Percentiles rank a stretch among this genome's conserved stretches.
Conservation (phyloP, 345 rosid species). For the Rhodamnia rubescens region DNA sequence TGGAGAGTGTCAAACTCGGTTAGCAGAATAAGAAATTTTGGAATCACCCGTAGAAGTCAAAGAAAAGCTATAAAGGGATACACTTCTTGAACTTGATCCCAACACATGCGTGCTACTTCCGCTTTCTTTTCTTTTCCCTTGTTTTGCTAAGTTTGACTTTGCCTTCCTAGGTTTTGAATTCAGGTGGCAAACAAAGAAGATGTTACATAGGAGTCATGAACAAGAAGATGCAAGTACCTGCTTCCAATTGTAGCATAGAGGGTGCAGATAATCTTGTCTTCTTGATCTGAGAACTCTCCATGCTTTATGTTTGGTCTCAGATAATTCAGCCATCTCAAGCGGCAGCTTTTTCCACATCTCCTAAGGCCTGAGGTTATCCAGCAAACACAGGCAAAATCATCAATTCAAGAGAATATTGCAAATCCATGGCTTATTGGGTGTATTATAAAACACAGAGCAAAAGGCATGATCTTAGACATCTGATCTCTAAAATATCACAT, state of each 20-base stretch:
- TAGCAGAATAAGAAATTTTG: neutral
- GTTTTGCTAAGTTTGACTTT: neutral
- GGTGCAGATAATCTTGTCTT: conserved; percentile 58
- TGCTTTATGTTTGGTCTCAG: conserved; percentile 85
- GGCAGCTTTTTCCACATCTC: conserved; percentile 92
- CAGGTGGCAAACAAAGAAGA: neutral
- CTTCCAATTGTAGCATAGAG: conserved; percentile 77
- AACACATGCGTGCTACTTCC: neutral
- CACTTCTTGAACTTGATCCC: neutral
- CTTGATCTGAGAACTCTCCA: conserved; percentile 80
- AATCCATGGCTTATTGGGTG: neutral
- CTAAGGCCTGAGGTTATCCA: conserved; percentile 37
- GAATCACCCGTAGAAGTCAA: neutral
- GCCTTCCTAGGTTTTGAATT: neutral
- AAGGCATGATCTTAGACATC: neutral
- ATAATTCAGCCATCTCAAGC: conserved; percentile 88
- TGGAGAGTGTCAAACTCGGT: neutral
- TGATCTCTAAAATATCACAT: neutral
- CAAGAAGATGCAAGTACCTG: conserved; percentile 32
- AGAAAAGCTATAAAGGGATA: neutral
- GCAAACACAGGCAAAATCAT: neutral
- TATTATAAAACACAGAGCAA: neutral
- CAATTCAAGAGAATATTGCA: neutral
- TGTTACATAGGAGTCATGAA: neutral
- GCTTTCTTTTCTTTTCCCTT: neutral